A percentile compares a stretch with the other conserved stretches of the same genome.
Conservation (phyloP, 208 protist genomes). For the Entamoeba histolytica region DNA sequence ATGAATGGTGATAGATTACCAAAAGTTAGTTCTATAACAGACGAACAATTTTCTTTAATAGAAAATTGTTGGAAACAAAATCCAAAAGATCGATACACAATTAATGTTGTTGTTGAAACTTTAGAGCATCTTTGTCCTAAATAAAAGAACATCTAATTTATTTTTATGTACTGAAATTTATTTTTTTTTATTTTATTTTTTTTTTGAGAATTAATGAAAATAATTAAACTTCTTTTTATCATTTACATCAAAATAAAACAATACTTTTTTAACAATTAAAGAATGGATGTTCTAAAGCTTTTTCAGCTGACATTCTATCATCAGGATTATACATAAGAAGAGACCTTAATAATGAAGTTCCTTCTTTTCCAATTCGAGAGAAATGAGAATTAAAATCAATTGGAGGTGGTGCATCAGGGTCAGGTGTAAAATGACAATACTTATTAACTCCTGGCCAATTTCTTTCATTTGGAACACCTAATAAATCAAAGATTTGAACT, state of each 20-base stretch:
- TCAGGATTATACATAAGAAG: conserved; percentile 29
- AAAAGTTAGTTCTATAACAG: neutral
- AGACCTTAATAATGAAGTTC: neutral
- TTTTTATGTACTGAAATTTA: too few species aligned
- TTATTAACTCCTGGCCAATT: conserved; percentile 5
- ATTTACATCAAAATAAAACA: neutral
- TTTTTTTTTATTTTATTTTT: too few species aligned
- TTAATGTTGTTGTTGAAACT: too few species aligned
- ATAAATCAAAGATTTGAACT: conserved; percentile 33
- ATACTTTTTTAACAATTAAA: neutral
- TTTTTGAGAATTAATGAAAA: too few species aligned
- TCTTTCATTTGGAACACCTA: conserved; percentile 17
- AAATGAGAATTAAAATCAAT: neutral
- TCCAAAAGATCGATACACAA: too few species aligned
- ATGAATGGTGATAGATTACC: neutral
- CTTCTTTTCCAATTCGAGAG: neutral
- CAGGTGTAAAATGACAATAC: neutral
- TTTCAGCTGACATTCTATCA: conserved; percentile 27
- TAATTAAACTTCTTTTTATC: too few species aligned
- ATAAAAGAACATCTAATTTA: too few species aligned
- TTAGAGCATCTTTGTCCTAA: too few species aligned
- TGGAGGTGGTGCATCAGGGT: neutral
- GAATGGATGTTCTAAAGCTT: conserved; percentile 34
- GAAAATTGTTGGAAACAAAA: neutral
- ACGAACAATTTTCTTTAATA: neutral